These are phyloP conservation scores for Ustilago xerochloae DNA, from an alignment of 1,284 basidiomycete species.

Conservation along the genomic window DNA sequence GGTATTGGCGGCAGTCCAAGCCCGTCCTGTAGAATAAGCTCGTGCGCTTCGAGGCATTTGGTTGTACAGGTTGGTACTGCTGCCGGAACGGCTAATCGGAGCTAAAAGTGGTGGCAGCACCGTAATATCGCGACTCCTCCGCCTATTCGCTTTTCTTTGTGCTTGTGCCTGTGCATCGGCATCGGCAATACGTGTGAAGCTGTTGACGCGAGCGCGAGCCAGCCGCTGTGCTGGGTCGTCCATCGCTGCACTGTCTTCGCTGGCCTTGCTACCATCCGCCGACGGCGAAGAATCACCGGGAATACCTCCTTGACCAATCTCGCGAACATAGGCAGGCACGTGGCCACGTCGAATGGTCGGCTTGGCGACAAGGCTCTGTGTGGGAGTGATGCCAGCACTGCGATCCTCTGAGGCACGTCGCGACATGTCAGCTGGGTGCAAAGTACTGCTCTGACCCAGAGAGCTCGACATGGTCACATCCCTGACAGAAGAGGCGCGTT, in stretches of 20 bases:
- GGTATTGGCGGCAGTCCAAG: constrained; percentile 37
- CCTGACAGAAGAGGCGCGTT: constrained; percentile 27
- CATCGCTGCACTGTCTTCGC: background rate
- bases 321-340: constrained; percentile 56
- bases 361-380: constrained; percentile 52
- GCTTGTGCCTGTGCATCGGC: constrained; percentile 35
- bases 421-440: constrained; percentile 12
- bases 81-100: constrained; percentile 43
- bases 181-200: constrained; percentile 33
- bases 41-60: constrained; percentile 36
- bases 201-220: constrained; percentile 35
- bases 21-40: constrained; percentile 44
- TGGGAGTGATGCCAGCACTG: constrained; percentile 46
- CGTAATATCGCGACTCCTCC: constrained; percentile 55
- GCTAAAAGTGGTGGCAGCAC: constrained; percentile 59
- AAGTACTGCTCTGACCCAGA: constrained; percentile 11
- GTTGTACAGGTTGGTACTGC: constrained; percentile 50
- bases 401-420: constrained; percentile 17
- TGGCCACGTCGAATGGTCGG: constrained; percentile 55
- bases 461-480: constrained; percentile 19
- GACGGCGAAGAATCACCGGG: constrained; percentile 49
- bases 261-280: constrained; percentile 12
- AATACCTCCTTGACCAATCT: constrained; percentile 58
- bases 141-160: constrained; percentile 46
- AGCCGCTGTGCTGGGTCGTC: constrained; percentile 16